Base-by-base conservation (phyloP, 2,329 filamentous ascomycete genomes). In the Microdochium trichocladiopsis region DNA sequence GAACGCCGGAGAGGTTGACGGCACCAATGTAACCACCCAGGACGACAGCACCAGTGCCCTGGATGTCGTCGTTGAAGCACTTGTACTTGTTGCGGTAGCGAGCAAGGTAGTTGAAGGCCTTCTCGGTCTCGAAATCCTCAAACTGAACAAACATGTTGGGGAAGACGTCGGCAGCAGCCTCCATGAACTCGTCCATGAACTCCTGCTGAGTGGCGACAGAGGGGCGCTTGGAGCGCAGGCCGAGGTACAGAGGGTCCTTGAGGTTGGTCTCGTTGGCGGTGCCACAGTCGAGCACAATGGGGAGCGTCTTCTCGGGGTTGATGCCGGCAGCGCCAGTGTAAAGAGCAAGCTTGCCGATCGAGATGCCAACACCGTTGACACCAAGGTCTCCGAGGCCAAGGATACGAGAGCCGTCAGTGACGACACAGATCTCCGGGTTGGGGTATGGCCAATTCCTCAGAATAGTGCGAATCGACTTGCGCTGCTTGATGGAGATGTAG, bases 21-120 rank as follows among this genome's bases (percentile, higher is more conserved):
- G 82, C 83, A 52, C 81, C 80, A 55, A 86, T 86, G 62, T 85
- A 84, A 36, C 75, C 93, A 57, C 82, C 93, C 52, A 96, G 81
- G 56, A 97, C 91, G 64, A 99, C 94, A 57, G 93, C 91, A 61
- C 94, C 94, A 61, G 94, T 97, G 59, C 93, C 93, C 76, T 97
- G 93, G 66, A 99, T 94, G 67, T 99, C 93, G 66, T 97, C 94
- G 71, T 97, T 97, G 83, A 99, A 99, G 79, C 90, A 95, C 70
- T 89, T 92, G 78, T 96, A 93, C 58, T 79, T 82, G 67, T 92
- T 79, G 61, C 90, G 87, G 74, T 97, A 97, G 55, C 90, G 84
- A 67, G 94, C 88, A 41, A 97, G 82, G 64, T 95, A 93, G 57
- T 88, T 87, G 81, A 97, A 99, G 48, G 94, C 93, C 72, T 85